phyloP scores from a whole-genome alignment of 176 grass and related monocot genomes.

The Oryza officinalis region DNA sequence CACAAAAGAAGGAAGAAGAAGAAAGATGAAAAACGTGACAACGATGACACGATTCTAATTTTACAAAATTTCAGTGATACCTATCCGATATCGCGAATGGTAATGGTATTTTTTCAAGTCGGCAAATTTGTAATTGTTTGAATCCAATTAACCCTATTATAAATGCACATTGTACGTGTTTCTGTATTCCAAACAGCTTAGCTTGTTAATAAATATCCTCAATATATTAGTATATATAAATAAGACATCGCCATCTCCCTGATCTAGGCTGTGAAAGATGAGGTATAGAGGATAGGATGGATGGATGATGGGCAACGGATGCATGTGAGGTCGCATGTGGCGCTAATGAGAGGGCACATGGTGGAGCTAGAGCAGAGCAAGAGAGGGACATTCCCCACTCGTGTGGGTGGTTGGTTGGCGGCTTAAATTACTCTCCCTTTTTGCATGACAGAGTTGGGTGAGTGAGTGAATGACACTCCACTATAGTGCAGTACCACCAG shows the following conservation, averaged over 20 bases:
- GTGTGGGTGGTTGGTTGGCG: neutral
- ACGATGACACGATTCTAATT: too few relatives aligned
- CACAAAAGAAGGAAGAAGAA: too few relatives aligned
- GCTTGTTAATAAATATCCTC: too few relatives aligned
- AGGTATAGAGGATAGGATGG: neutral
- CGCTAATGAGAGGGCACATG: neutral
- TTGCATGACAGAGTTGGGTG: neutral
- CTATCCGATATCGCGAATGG: too few relatives aligned
- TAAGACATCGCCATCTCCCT: neutral
- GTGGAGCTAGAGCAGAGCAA: neutral
- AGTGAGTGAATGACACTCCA: neutral
- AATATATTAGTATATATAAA: too few relatives aligned
- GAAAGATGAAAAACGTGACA: too few relatives aligned
- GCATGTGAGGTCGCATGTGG: conserved; percentile 18
- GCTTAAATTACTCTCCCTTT: neutral
- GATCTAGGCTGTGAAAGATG: neutral
- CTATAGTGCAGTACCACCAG: neutral
- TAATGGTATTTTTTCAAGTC: too few relatives aligned
- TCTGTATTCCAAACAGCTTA: too few relatives aligned
- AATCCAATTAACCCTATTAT: too few relatives aligned
- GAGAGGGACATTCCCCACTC: conserved; percentile 18
- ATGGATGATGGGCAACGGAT: neutral
- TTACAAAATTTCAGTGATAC: too few relatives aligned
- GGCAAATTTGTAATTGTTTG: too few relatives aligned
- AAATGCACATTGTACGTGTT: too few relatives aligned